Conservation (phyloP, 768 basidiomycete genomes). For the Trametes cingulata region DNA sequence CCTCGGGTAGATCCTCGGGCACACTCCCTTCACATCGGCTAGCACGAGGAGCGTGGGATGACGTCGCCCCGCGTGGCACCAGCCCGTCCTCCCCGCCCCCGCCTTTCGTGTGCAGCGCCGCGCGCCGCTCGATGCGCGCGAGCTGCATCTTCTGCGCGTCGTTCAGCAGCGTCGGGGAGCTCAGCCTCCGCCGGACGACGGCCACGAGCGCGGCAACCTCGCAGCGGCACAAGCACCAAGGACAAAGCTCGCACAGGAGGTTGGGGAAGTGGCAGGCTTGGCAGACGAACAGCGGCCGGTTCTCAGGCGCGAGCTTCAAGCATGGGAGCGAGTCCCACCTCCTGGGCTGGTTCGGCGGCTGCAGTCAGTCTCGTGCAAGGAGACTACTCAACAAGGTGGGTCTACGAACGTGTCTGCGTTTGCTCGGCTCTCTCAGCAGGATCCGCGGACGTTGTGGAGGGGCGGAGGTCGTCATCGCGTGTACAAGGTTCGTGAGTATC, state of each 20-base stretch:
- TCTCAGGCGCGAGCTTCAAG: slow-evolving; percentile 24
- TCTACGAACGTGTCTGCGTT: slow-evolving; percentile 21
- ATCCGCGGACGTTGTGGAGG: slow-evolving; percentile 13
- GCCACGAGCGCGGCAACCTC: slow-evolving; percentile 11
- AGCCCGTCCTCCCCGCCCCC: not conserved
- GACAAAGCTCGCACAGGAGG: slow-evolving; percentile 23
- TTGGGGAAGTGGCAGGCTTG: slow-evolving; percentile 25
- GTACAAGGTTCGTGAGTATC: slow-evolving; percentile 7
- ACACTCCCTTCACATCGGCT: slow-evolving; percentile 7
- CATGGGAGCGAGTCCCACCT: slow-evolving; percentile 30
- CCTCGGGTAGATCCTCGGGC: slow-evolving; percentile 4
- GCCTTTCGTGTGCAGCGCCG: not conserved
- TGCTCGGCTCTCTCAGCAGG: slow-evolving; percentile 20
- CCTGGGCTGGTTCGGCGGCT: slow-evolving; percentile 20
- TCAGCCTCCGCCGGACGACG: slow-evolving; percentile 23
- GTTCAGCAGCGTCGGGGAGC: slow-evolving; percentile 28
- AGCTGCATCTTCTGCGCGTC: slow-evolving; percentile 33
- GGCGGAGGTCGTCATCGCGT: not conserved
- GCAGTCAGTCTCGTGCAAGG: not conserved
- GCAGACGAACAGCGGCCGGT: slow-evolving; percentile 28
- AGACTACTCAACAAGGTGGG: not conserved
- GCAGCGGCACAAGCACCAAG: slow-evolving; percentile 26
- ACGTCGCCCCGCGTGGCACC: not conserved
- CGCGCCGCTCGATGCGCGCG: slow-evolving; percentile 16
- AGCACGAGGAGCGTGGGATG: not conserved